Evolutionary conservation across 2,329 filamentous ascomycete genomes (phyloP).

Genomic region (Aureobasidium sp.): DNA sequence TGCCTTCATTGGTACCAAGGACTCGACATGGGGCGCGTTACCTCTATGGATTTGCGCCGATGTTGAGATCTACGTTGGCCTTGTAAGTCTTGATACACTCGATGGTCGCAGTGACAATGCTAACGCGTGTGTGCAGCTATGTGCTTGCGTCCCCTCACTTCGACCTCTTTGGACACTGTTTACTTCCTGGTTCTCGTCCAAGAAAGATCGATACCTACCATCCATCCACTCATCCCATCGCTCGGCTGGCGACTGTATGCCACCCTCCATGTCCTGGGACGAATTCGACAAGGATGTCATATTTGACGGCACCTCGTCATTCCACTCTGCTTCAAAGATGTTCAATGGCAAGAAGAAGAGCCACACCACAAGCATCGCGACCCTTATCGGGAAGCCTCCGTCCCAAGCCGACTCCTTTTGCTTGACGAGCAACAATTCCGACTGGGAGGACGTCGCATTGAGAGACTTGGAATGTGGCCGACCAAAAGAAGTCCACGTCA

Average conservation of each 20-base stretch:
- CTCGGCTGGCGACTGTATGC: not conserved
- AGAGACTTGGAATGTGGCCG: not conserved
- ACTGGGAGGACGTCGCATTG: not conserved
- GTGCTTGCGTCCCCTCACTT: conserved; percentile 32
- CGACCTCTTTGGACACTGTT: conserved; percentile 24
- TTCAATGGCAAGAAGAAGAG: not conserved
- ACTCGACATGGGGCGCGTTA: conserved; percentile 40
- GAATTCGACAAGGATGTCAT: conserved; percentile 11
- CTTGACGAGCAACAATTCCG: not conserved
- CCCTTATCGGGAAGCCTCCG: not conserved
- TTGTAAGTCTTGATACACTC: conserved; percentile 30
- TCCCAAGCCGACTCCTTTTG: not conserved
- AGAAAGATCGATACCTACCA: not conserved
- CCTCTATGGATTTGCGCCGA: conserved; percentile 41
- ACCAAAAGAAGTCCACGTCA: not conserved
- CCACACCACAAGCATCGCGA: conserved; percentile 4
- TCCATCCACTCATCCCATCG: not conserved
- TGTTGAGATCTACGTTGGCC: conserved; percentile 40
- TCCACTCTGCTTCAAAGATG: not conserved
- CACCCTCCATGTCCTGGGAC: not conserved
- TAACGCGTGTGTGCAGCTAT: conserved; percentile 28
- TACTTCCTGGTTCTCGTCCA: not conserved
- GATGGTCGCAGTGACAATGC: not conserved
- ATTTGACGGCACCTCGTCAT: conserved; percentile 5
- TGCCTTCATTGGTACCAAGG: conserved; percentile 34